phyloP scores from a whole-genome alignment of 805 yeast genomes.

The Ogataea minuta region DNA sequence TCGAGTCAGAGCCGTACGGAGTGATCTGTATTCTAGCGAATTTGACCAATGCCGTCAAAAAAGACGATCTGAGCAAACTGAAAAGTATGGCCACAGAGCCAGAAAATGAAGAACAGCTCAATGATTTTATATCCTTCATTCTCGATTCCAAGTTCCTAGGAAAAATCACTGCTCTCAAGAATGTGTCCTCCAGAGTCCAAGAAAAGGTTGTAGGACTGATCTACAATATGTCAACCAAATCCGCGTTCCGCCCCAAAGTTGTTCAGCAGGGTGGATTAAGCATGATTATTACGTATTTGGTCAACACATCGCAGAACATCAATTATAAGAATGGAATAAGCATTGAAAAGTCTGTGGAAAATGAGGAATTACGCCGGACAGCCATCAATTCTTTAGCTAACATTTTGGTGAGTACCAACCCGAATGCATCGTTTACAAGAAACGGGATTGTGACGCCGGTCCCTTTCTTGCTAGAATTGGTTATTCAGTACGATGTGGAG shows the following conservation, averaged over 20 bases:
- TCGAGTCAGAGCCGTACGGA: slow-evolving; percentile 35
- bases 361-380: slow-evolving; percentile 27
- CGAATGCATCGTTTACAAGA: slow-evolving; percentile 39
- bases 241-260: slow-evolving; percentile 33
- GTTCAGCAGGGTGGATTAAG: slow-evolving; percentile 47
- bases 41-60: slow-evolving; percentile 2
- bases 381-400: slow-evolving; percentile 46
- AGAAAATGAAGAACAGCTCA: slow-evolving; percentile 1
- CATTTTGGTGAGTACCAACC: slow-evolving; percentile 44
- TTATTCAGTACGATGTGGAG: slow-evolving; percentile 39
- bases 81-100: slow-evolving; percentile 2
- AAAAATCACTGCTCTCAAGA: slow-evolving; percentile 33
- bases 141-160: slow-evolving; percentile 3
- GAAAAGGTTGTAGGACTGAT: slow-evolving; percentile 36
- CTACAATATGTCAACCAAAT: slow-evolving; percentile 33
- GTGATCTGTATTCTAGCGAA: slow-evolving; percentile 41
- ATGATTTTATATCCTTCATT: neutral
- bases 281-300: slow-evolving; percentile 39
- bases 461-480: slow-evolving; percentile 48
- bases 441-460: slow-evolving; percentile 41
- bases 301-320: slow-evolving; percentile 30
- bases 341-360: slow-evolving; percentile 20
- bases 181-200: slow-evolving; percentile 26
- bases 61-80: slow-evolving; percentile 5
- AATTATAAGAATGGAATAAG: slow-evolving; percentile 26